Conservation (phyloP, 306 rosid genomes). For the Lathyrus tuberosus region DNA sequence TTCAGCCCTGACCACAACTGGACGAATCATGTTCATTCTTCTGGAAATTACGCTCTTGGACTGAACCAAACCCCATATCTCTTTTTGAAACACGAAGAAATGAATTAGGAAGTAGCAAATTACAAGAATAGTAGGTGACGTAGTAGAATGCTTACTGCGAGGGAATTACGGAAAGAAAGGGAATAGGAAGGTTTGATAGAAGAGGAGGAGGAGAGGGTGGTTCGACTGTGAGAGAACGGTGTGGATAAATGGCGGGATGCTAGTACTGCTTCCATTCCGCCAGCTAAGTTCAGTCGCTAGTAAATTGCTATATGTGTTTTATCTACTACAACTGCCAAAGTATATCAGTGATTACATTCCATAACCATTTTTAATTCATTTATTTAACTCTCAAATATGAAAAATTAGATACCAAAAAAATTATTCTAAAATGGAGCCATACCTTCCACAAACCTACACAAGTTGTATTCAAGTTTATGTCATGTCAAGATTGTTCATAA, state of each 20-base stretch:
- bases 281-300: background rate
- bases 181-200: constrained; percentile 51
- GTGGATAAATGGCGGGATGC: constrained; percentile 72
- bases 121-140: background rate
- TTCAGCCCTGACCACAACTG: constrained; percentile 75
- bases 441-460: no score
- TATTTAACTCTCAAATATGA: no score
- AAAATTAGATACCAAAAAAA: no score
- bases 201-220: constrained; percentile 18
- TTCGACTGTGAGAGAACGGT: constrained; percentile 42
- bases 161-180: constrained; percentile 65
- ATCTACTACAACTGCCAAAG: constrained; percentile 49
- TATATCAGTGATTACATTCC: no score
- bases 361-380: no score
- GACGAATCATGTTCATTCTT: constrained; percentile 50
- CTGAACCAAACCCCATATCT: constrained; percentile 88
- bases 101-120: constrained; percentile 1
- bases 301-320: constrained; percentile 15
- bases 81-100: constrained; percentile 51
- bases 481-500: no score
- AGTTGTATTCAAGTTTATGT: no score
- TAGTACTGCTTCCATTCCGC: constrained; percentile 76
- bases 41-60: constrained; percentile 48
- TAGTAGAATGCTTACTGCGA: constrained; percentile 61
- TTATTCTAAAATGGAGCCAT: no score